A percentile compares a stretch with the other conserved stretches of the same genome.
phyloP scores from a whole-genome alignment of 2,329 filamentous ascomycete genomes.

The Aspergillus oerlinghausenensis region DNA sequence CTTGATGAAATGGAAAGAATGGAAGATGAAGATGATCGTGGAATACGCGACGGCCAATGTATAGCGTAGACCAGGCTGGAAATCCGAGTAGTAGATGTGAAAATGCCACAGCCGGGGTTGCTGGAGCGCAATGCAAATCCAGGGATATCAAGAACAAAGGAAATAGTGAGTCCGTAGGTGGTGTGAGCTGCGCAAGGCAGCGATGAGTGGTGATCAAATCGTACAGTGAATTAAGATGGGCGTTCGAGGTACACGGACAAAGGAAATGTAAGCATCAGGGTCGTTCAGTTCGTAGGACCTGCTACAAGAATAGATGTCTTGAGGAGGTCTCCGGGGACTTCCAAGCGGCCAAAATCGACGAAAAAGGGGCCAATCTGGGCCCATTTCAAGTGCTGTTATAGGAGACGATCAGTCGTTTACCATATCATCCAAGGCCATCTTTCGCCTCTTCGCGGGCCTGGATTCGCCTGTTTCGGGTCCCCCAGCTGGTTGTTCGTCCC shows the following conservation, averaged over 20 bases:
- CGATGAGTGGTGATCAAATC: neutral
- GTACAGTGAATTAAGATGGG: neutral
- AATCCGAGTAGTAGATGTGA: neutral
- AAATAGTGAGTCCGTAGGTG: neutral
- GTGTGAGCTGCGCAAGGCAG: too few species aligned
- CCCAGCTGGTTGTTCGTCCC: slow-evolving; percentile 12
- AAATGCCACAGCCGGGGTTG: too few species aligned
- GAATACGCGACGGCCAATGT: neutral
- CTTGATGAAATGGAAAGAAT: neutral
- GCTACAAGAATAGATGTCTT: slow-evolving; percentile 15
- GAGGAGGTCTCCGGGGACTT: neutral
- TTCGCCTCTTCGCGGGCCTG: slow-evolving; percentile 33
- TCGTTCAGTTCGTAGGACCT: slow-evolving; percentile 18
- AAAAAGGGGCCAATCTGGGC: neutral
- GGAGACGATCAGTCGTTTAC: slow-evolving; percentile 29
- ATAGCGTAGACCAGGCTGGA: neutral
- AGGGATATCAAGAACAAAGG: neutral
- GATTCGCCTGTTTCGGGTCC: slow-evolving; percentile 19
- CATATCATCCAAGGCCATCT: slow-evolving; percentile 39
- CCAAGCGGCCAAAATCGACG: neutral
- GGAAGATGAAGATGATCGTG: neutral
- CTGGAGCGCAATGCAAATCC: too few species aligned
- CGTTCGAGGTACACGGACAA: slow-evolving; percentile 8
- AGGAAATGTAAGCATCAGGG: slow-evolving; percentile 17
- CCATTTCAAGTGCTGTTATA: neutral